Base-by-base conservation (phyloP, 192 early-diverging fungal species). In the Coemansia sp. region DNA sequence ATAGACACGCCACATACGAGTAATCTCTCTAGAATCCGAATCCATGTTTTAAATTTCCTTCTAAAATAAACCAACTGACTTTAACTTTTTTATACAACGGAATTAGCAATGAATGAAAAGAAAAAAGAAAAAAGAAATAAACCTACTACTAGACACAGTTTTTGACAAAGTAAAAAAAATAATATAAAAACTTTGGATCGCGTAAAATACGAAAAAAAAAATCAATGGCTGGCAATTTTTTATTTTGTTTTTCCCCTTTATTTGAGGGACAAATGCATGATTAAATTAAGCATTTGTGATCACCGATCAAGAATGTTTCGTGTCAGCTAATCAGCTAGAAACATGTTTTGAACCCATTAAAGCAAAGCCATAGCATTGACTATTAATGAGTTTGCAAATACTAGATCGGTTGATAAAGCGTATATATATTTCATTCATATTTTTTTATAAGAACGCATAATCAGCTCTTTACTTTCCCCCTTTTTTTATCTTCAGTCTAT, bases 1-100 rank as follows among this genome's bases (percentile, higher is more conserved):
- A 84, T 90, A 95, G 17, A 95, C 93, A 68, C 91, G 90, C 89
- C 88, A 93, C 69, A 94, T 75, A 51, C 91, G 85, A 35, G 91
- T 86, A 45, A 90, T 77, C 83, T 94, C 92, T 63, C 80, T 78
- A 33, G 67, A 35, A 53, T 86, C 85, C 5, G 64, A 39, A 32
- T 81, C 74, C 74, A 81, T 81, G 4, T 12, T 28, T 15, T 15
- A 48, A 5, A 2, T 48, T 48, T 48, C 9, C 17, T 48, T 15
- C 17, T 48, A 11, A 17, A 14, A 60, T 2, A 38, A n/a, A 60
- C 22, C 22, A 28, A 28, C 22, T 28, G 38, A 60, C 14, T 38
- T 17, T 37, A 60, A 17, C 3, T 15, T 48, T 8, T 48, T 48
- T 15, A 48, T 48, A 48, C 45, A 48, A 48, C 5, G 9, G 7